Base-by-base conservation (phyloP, 2,329 filamentous ascomycete genomes). In the Akanthomyces dipterigenus region DNA sequence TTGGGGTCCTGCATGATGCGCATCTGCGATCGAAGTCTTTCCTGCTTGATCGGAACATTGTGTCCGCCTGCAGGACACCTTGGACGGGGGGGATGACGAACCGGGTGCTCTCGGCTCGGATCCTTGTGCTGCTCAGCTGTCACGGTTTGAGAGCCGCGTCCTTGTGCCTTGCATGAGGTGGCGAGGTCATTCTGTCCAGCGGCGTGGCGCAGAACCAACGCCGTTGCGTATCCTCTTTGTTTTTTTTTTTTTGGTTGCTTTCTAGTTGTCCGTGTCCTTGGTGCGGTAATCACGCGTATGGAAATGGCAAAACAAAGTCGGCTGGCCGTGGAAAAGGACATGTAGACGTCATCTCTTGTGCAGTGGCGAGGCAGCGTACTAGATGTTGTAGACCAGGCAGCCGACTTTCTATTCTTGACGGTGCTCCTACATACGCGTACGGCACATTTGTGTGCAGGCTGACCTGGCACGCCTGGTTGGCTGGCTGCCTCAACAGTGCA, bases 141-240 rank as follows among this genome's bases (percentile, higher is more conserved):
- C 55, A 54, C 43, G 5, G 46, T 31, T 24, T 16, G 6, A 7
- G 14, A 36, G 20, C 11, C 22, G 20, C 50, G 40, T 20, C 24
- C 16, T 28, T 16, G 55, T 58, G 34, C 55, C 55, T 58, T 58
- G 55, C 55, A 58, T 58, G 43, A 58, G 16, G 40, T 26, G 43
- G 40, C 40, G 43, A 24, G 55, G 55, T 42, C 51, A 55, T n/a
- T 18, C 14, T 16, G 31, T 34, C 31, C 31, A 49, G 50, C 34
- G 11, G n/a, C n/a, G 36, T 55, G 51, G 34, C 50, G 34, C 51
- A 42, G 51, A 7, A 9, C 2, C 31, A 34, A 34, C 24, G 28
- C n/a, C 34, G 16, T 16, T 55, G 53, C 38, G 36, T 45, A 34
- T 55, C n/a, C n/a, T n/a, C n/a, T n/a, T 53, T 20, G 34, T 24